Evolutionary conservation across 116 monocot species (phyloP).

Genomic region (Phalaenopsis hybrid): DNA sequence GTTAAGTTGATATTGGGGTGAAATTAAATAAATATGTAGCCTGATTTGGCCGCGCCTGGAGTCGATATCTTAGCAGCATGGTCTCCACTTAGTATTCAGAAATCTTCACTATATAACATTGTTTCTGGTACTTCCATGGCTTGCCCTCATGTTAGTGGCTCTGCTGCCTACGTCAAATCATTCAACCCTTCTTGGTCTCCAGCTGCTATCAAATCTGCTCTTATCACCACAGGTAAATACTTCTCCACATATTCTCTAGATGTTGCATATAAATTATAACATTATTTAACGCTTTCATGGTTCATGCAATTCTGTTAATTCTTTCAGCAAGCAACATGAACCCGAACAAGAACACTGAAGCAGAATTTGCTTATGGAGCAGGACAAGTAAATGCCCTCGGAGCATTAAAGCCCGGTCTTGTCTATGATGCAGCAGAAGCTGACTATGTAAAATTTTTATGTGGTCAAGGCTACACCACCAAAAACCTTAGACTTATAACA

Average conservation of each 20-base stretch:
- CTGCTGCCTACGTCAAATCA: conserved; percentile 6
- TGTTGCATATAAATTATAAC: too few relatives aligned
- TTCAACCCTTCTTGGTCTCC: conserved; percentile 19
- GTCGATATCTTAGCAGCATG: conserved; percentile 18
- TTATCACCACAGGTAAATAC: conserved; percentile 16
- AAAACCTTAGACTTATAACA: conserved; percentile 11
- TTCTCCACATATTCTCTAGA: too few relatives aligned
- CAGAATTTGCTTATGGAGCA: conserved; percentile 17
- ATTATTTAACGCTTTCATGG: too few relatives aligned
- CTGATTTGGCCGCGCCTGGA: conserved; percentile 22
- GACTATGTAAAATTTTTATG: conserved; percentile 22
- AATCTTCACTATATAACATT: too few relatives aligned
- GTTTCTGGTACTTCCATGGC: not conserved
- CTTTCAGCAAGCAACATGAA: conserved; percentile 19
- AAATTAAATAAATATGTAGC: not conserved
- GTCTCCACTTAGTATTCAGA: not conserved
- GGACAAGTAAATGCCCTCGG: conserved; percentile 11
- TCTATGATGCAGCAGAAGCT: conserved; percentile 12
- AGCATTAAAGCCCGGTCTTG: conserved; percentile 16
- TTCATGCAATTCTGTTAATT: not conserved
- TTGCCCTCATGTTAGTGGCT: not conserved
- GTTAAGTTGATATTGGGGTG: too few relatives aligned
- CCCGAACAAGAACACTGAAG: conserved; percentile 3
- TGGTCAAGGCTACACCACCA: conserved; percentile 9
- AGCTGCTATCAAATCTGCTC: conserved; percentile 14